A percentile compares a stretch with the other conserved stretches of the same genome.
Evolutionary conservation across 805 yeast species (phyloP).

Genomic region (Candida gorgasii): DNA sequence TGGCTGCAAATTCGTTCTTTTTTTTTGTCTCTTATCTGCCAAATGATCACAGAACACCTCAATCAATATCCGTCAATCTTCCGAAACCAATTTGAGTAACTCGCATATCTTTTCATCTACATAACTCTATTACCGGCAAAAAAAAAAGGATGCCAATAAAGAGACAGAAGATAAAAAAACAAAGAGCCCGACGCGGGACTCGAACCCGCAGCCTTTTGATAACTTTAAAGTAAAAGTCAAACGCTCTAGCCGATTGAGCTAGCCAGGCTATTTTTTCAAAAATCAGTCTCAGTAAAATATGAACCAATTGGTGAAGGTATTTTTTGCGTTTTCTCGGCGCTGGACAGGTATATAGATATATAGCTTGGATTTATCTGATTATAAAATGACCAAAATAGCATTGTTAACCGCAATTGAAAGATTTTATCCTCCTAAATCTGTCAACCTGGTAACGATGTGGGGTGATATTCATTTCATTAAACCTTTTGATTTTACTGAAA

Average conservation of each 20-base stretch:
- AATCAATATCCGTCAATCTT: too few species aligned
- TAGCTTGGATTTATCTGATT: neutral
- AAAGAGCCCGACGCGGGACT: conserved; percentile 15
- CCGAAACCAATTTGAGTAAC: too few species aligned
- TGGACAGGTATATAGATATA: neutral
- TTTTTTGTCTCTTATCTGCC: too few species aligned
- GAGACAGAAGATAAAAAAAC: neutral
- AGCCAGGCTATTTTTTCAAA: conserved; percentile 13
- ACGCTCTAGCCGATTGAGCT: conserved; percentile 20
- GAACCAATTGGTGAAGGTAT: too few species aligned
- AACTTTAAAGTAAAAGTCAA: conserved; percentile 15
- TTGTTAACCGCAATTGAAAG: neutral
- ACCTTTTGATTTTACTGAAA: neutral
- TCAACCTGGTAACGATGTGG: neutral
- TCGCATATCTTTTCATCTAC: too few species aligned
- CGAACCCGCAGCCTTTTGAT: conserved; percentile 15
- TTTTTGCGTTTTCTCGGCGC: too few species aligned
- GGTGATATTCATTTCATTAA: neutral
- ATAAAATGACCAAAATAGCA: neutral
- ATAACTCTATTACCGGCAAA: too few species aligned
- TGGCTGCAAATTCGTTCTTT: too few species aligned
- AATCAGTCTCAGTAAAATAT: neutral
- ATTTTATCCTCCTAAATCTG: neutral
- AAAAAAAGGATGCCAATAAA: neutral
- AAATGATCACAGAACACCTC: too few species aligned